Percentiles rank a stretch among this genome's conserved stretches.
Evolutionary conservation across 345 rosid species (phyloP).

Genomic region (Nasturtium officinale): DNA sequence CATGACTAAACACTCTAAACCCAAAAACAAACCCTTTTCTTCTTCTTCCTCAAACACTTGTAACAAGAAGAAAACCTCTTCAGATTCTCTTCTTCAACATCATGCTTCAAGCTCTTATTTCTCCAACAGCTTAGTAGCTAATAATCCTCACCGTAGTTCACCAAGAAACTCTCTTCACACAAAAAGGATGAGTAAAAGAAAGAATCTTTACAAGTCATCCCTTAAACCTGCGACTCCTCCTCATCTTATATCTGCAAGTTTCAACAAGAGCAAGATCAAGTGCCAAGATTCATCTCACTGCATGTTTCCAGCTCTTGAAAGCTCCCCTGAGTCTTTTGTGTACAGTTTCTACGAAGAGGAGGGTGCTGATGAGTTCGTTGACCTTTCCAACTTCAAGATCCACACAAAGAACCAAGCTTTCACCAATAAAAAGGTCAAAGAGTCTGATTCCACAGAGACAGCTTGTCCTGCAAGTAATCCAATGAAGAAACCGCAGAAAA

Average conservation of each 20-base stretch:
- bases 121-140: slow-evolving; percentile 41
- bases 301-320: slow-evolving; percentile 46
- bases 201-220: slow-evolving; percentile 56
- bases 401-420: slow-evolving; percentile 38
- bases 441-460: slow-evolving; percentile 32
- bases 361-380: slow-evolving; percentile 21
- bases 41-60: slow-evolving; percentile 22
- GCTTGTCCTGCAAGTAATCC: slow-evolving; percentile 33
- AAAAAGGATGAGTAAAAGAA: slow-evolving; percentile 45
- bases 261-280: slow-evolving; percentile 25
- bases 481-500: slow-evolving; percentile 6
- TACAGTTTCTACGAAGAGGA: slow-evolving; percentile 34
- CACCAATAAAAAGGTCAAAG: slow-evolving; percentile 39
- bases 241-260: slow-evolving; percentile 24
- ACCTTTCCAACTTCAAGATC: slow-evolving; percentile 55
- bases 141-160: slow-evolving; percentile 46
- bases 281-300: slow-evolving; percentile 42
- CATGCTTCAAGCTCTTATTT: slow-evolving; percentile 33
- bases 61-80: slow-evolving; percentile 30
- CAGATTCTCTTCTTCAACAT: slow-evolving; percentile 31
- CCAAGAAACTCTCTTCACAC: slow-evolving; percentile 48
- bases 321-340: slow-evolving; percentile 40
- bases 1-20: slow-evolving; percentile 45
- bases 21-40: slow-evolving; percentile 28
- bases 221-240: slow-evolving; percentile 46